phyloP scores from a whole-genome alignment of 495 filamentous ascomycete species.

The Chaetomium tenue region DNA sequence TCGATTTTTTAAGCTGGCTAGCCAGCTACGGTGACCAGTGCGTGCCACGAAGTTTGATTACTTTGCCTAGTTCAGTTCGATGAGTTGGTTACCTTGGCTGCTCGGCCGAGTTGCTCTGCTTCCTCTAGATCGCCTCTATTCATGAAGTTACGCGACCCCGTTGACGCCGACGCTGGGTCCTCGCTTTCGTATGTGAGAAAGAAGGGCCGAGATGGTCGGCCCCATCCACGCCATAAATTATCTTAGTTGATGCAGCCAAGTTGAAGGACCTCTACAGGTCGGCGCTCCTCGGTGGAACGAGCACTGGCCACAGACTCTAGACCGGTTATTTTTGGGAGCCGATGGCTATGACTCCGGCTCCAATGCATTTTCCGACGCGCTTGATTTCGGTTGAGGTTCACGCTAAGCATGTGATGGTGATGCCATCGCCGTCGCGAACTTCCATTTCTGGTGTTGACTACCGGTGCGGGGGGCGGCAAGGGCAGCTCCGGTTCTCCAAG shows the following conservation, averaged over 20 bases:
- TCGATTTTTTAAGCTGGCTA: background rate
- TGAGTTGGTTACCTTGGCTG: too few species aligned
- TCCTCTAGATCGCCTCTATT: background rate
- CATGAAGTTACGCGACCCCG: too few species aligned
- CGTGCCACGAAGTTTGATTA: background rate
- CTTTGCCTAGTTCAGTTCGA: too few species aligned
- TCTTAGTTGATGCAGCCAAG: background rate
- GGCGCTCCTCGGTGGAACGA: background rate
- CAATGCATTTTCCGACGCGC: background rate
- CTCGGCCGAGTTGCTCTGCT: background rate
- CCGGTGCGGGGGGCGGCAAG: conserved; percentile 21
- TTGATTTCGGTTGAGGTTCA: background rate
- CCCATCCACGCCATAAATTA: background rate
- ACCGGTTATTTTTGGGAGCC: background rate
- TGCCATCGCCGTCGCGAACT: conserved; percentile 18
- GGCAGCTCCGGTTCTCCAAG: conserved; percentile 1
- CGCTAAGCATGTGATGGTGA: background rate
- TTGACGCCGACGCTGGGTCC: background rate
- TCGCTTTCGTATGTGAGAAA: background rate
- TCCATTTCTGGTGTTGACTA: conserved; percentile 21
- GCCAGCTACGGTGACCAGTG: background rate
- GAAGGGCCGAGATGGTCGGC: background rate
- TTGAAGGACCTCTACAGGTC: background rate
- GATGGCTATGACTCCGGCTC: background rate
- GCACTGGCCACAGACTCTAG: background rate